Base-by-base conservation (phyloP, 129 eudicot species). In the Daucus carota region DNA sequence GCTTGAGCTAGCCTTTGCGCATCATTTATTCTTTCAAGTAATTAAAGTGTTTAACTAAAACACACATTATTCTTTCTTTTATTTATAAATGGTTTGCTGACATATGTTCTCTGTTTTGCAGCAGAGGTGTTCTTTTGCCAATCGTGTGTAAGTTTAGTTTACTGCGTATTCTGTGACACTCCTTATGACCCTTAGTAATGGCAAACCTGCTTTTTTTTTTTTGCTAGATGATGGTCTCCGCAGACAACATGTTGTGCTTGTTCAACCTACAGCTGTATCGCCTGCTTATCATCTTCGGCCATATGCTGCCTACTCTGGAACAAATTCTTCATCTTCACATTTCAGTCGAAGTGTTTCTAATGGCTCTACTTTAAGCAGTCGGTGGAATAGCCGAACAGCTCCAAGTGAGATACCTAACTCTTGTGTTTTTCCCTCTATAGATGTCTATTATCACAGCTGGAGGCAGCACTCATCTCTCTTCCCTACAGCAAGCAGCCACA, bases 171-270 rank as follows among this genome's bases (percentile, higher is more conserved):
- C 40, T 42, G 46, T 33, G 22, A 42, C 13, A 6, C 41, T 80
- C 33, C 43, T 45, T 43, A 12, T 9, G 31, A 42, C 18, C 50
- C 74, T 73, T 15, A 52, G 57, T 77, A 62, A 38, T 84, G 47
- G 74, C 75, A 10, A 75, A 28, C 24, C 20, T 50, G 22, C 59
- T 36, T 36, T 5, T 50, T 36, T 36, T 5, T 50, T 71, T 79
- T 67, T 75, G 32, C 10, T 2, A 94, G 98, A 91, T 83, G 96
- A 91, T 77, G 97, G 88, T 83, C 82, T 87, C 78, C 76, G 85
- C 80, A 93, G 96, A 70, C 97, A 89, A 68, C 93, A 87, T 85
- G 81, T 93, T 63, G 97, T n/a, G n/a, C n/a, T n/a, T n/a, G n/a
- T n/a, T n/a, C n/a, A 91, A 77, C 98, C 91, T 78, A 79, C 91